Evolutionary conservation across 768 basidiomycete species (phyloP).

Genomic region (Pleurotus eryngii): DNA sequence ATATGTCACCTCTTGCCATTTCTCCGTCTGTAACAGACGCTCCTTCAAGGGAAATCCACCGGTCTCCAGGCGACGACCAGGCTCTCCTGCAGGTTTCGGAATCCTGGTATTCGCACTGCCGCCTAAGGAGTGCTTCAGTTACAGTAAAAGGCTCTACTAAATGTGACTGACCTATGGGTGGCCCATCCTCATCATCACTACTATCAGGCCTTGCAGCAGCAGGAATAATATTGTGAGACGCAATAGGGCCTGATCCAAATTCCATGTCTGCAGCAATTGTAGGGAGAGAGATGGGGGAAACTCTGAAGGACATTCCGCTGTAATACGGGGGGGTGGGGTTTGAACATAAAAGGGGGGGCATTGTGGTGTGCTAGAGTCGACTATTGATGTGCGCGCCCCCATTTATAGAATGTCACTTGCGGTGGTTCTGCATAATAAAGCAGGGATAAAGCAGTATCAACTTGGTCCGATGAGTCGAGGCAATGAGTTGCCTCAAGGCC

Average conservation of each 20-base stretch:
- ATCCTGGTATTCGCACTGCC: neutral
- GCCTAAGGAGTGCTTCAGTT: neutral
- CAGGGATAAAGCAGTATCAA: too few relatives aligned
- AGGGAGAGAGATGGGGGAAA: neutral
- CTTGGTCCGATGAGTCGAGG: too few relatives aligned
- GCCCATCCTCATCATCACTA: neutral
- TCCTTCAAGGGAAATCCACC: neutral
- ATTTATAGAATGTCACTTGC: too few relatives aligned
- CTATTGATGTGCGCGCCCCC: too few relatives aligned
- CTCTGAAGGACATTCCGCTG: neutral
- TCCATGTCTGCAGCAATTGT: neutral
- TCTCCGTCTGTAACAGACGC: neutral
- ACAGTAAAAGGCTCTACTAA: too few relatives aligned
- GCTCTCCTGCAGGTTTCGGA: conserved; percentile 6
- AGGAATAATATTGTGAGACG: neutral
- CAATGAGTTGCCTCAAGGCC: too few relatives aligned
- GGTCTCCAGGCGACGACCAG: conserved; percentile 1
- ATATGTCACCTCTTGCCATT: neutral
- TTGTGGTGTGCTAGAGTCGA: neutral
- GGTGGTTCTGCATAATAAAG: too few relatives aligned
- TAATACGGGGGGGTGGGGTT: neutral
- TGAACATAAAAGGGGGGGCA: neutral
- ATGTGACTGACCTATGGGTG: neutral
- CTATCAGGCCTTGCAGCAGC: neutral
- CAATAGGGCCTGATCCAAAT: neutral